phyloP scores from a whole-genome alignment of 176 grass and related monocot species.

The Oryza australiensis region DNA sequence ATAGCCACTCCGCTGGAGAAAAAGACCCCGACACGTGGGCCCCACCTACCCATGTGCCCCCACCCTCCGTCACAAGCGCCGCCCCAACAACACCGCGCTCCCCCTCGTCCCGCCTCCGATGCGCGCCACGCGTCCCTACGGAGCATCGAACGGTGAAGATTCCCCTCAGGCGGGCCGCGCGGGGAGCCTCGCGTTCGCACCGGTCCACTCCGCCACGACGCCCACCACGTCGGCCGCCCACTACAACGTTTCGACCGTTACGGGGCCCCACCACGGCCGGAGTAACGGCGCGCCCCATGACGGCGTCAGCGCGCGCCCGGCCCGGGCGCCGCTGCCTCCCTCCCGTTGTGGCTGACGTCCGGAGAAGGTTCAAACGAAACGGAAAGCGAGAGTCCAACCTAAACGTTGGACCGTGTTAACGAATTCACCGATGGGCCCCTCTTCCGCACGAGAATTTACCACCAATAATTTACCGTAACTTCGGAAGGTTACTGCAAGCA shows the following conservation, averaged over 20 bases:
- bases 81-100: background rate
- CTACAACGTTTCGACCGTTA: conserved; percentile 47
- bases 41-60: conserved; percentile 22
- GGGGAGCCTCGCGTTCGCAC: conserved; percentile 6
- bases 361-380: background rate
- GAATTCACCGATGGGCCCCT: background rate
- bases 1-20: conserved; percentile 38
- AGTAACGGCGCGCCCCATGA: background rate
- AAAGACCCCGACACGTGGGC: conserved; percentile 27
- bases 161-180: background rate
- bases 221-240: conserved; percentile 8
- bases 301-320: background rate
- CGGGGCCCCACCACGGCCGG: background rate
- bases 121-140: background rate
- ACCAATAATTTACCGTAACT: background rate
- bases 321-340: background rate
- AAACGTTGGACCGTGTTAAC: background rate
- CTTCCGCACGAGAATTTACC: background rate
- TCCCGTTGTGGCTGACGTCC: background rate
- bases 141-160: background rate
- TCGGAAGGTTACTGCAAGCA: background rate
- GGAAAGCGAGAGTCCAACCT: background rate
- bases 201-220: background rate
- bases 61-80: background rate
- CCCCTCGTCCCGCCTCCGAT: background rate